These are phyloP conservation scores for Lasiodiplodia sp. DNA, from an alignment of 2,329 filamentous ascomycete genomes.

Conservation along the genomic window DNA sequence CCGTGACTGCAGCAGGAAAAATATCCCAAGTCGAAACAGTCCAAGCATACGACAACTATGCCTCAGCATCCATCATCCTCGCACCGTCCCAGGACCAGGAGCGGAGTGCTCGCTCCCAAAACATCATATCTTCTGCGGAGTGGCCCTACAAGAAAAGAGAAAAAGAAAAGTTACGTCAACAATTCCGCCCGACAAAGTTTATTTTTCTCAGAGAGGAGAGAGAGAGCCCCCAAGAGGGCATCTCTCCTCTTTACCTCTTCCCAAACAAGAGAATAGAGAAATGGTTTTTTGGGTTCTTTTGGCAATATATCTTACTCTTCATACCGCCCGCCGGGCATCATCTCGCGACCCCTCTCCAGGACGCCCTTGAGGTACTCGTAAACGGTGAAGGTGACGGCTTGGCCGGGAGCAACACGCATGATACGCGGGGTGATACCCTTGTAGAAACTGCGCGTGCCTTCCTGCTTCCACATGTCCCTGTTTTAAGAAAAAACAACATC, in stretches of 20 bases:
- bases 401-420: conserved; percentile 95
- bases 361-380: conserved; percentile 61
- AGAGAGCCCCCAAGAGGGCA: no score
- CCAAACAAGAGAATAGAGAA: not conserved
- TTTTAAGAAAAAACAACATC: conserved; percentile 45
- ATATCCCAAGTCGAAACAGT: no score
- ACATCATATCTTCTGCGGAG: conserved; percentile 15
- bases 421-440: conserved; percentile 98
- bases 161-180: conserved; percentile 17
- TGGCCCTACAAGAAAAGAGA: conserved; percentile 6
- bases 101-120: no score
- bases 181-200: conserved; percentile 2
- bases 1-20: not conserved
- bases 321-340: conserved; percentile 55
- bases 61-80: not conserved
- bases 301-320: conserved; percentile 52
- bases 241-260: not conserved
- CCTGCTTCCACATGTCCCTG: conserved; percentile 71
- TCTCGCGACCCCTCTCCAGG: conserved; percentile 56
- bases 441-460: conserved; percentile 94
- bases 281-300: not conserved
- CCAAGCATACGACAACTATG: no score
- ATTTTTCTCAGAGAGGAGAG: not conserved
- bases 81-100: not conserved
- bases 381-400: conserved; percentile 76